Evolutionary conservation across 345 rosid species (phyloP).

Genomic region (Sapria himalayana): DNA sequence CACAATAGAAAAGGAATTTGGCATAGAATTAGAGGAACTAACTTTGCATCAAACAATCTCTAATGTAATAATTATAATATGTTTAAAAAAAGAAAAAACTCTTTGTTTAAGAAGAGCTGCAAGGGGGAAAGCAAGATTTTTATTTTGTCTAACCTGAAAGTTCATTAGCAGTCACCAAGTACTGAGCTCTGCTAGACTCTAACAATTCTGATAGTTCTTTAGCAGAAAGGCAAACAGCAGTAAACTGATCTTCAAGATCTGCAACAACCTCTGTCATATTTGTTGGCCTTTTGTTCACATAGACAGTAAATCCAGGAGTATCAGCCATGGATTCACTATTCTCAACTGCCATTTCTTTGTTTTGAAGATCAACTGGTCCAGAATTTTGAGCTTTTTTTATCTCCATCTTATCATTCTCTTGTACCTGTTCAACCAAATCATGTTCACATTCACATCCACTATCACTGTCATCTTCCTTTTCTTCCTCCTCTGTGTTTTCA

Average conservation of each 20-base stretch:
- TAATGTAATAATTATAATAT: too few species aligned
- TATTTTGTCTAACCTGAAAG: slow-evolving; percentile 33
- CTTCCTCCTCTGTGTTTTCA: slow-evolving; percentile 22
- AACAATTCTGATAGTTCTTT: slow-evolving; percentile 54
- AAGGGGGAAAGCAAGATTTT: not conserved
- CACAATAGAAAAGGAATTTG: too few species aligned
- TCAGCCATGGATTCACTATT: slow-evolving; percentile 24
- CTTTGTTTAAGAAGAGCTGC: too few species aligned
- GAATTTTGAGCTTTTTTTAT: slow-evolving; percentile 24
- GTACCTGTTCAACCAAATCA: slow-evolving; percentile 22
- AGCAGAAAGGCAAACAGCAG: slow-evolving; percentile 37
- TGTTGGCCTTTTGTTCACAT: slow-evolving; percentile 77
- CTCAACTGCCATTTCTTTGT: slow-evolving; percentile 30
- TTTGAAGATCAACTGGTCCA: slow-evolving; percentile 31
- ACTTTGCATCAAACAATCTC: too few species aligned
- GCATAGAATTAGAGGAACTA: too few species aligned
- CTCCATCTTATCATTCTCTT: slow-evolving; percentile 22
- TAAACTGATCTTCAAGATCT: slow-evolving; percentile 78
- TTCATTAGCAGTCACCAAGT: slow-evolving; percentile 32
- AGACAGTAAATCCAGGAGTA: slow-evolving; percentile 69
- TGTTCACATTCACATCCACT: slow-evolving; percentile 22
- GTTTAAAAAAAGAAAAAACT: too few species aligned
- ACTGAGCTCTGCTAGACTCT: slow-evolving; percentile 63
- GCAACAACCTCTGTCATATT: slow-evolving; percentile 85
- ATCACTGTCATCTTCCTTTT: slow-evolving; percentile 24